phyloP scores from a whole-genome alignment of 352 stramenopile genomes.

The Phytophthora hybrid region DNA sequence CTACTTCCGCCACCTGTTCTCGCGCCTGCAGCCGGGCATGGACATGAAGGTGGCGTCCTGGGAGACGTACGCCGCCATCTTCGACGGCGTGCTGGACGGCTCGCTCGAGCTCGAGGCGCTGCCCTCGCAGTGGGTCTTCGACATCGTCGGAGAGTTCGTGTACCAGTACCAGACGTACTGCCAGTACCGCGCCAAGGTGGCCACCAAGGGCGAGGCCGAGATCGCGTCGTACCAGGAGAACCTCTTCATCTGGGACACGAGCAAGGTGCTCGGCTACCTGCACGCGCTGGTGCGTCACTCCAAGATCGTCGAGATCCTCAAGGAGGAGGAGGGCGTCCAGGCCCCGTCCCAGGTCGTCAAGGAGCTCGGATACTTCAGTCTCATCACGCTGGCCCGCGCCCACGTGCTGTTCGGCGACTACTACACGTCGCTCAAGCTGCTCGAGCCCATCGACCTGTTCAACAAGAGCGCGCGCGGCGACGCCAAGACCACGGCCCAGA shows the following conservation, averaged over 20 bases:
- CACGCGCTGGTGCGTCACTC: slow-evolving; percentile 93
- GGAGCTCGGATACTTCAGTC: slow-evolving; percentile 96
- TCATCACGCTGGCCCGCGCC: slow-evolving; percentile 94
- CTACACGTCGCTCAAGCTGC: slow-evolving; percentile 92
- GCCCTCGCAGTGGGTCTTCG: slow-evolving; percentile 97
- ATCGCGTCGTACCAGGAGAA: slow-evolving; percentile 72
- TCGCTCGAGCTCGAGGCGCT: slow-evolving; percentile 87
- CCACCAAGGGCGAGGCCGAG: slow-evolving; percentile 68
- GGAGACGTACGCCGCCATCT: slow-evolving; percentile 95
- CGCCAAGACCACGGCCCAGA: slow-evolving; percentile 74
- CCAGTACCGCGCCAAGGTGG: slow-evolving; percentile 93
- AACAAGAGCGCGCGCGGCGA: slow-evolving; percentile 76
- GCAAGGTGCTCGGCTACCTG: slow-evolving; percentile 97
- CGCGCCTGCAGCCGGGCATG: slow-evolving; percentile 84
- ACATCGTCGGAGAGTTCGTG: slow-evolving; percentile 99
- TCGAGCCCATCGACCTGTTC: slow-evolving; percentile 92
- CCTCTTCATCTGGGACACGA: slow-evolving; percentile 95
- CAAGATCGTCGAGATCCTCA: slow-evolving; percentile 92
- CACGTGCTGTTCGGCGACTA: slow-evolving; percentile 98
- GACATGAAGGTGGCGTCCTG: slow-evolving; percentile 93
- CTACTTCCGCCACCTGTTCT: slow-evolving; percentile 97
- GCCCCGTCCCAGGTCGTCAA: slow-evolving; percentile 81
- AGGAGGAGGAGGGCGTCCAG: slow-evolving; percentile 47
- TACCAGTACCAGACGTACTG: slow-evolving; percentile 99
- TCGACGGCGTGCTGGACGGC: slow-evolving; percentile 93